Evolutionary conservation across 1,284 basidiomycete genomes (phyloP).

Genomic region (Boletus semigastroideus): DNA sequence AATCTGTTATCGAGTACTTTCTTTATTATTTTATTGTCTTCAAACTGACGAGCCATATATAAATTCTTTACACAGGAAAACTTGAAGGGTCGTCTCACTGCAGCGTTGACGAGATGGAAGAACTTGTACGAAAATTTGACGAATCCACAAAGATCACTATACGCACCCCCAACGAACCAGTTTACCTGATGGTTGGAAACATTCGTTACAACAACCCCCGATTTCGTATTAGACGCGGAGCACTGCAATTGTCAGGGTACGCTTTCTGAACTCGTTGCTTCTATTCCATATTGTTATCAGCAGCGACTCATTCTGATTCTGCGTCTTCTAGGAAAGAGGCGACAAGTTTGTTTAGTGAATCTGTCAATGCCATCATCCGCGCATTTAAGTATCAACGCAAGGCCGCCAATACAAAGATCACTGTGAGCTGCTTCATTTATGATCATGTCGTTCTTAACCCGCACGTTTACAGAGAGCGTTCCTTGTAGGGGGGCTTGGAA

Average conservation of each 20-base stretch:
- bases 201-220: not conserved
- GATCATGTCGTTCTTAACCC: not conserved
- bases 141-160: too few species aligned
- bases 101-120: too few species aligned
- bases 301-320: not conserved
- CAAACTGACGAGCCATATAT: not conserved
- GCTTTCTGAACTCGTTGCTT: not conserved
- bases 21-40: too few species aligned
- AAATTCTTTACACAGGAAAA: too few species aligned
- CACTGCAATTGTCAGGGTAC: not conserved
- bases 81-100: too few species aligned
- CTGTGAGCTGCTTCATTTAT: not conserved
- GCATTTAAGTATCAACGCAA: slow-evolving; percentile 1
- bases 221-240: not conserved
- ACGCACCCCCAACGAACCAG: too few species aligned
- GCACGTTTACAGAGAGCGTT: slow-evolving; percentile 22
- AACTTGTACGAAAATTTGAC: too few species aligned
- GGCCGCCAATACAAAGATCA: not conserved
- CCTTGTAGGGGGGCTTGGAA: too few species aligned
- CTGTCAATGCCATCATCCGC: not conserved
- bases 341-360: not conserved
- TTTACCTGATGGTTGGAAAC: too few species aligned
- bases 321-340: not conserved
- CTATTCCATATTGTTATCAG: too few species aligned
- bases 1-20: too few species aligned